A percentile compares a stretch with the other conserved stretches of the same genome.
These are phyloP conservation scores for Vachellia pachyceras DNA, from an alignment of 306 rosid species.

Conservation along the genomic window DNA sequence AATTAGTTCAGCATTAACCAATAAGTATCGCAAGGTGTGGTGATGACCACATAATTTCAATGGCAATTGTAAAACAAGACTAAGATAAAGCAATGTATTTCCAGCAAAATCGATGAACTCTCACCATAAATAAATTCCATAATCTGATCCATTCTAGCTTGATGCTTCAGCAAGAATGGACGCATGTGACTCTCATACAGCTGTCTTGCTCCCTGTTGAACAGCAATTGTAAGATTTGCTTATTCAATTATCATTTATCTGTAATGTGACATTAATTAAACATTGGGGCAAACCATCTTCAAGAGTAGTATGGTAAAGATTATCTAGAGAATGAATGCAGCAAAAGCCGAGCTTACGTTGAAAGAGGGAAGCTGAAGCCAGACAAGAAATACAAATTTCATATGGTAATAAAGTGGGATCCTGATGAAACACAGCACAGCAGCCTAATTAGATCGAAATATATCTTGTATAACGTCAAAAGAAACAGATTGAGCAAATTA, in stretches of 20 bases:
- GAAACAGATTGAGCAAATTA: constrained; percentile 9
- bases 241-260: neutral
- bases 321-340: constrained; percentile 1
- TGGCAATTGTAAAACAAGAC: neutral
- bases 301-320: neutral
- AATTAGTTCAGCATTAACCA: neutral
- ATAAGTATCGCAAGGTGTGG: neutral
- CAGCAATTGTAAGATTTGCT: constrained; percentile 7
- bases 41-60: neutral
- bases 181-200: constrained; percentile 56
- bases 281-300: neutral
- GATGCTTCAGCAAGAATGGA: constrained; percentile 61
- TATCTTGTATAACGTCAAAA: constrained; percentile 17
- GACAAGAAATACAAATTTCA: constrained; percentile 69
- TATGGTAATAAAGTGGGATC: constrained; percentile 63
- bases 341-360: constrained; percentile 47
- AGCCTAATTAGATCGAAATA: constrained; percentile 37
- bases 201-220: constrained; percentile 57
- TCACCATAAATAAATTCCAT: constrained; percentile 44
- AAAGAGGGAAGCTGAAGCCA: constrained; percentile 70
- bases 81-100: neutral
- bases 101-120: too few species aligned
- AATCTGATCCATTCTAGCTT: constrained; percentile 54
- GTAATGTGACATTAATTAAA: neutral
- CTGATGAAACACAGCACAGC: constrained; percentile 36